Evolutionary conservation across 352 stramenopile species (phyloP).

Genomic region (Phytopythium delawarense): DNA sequence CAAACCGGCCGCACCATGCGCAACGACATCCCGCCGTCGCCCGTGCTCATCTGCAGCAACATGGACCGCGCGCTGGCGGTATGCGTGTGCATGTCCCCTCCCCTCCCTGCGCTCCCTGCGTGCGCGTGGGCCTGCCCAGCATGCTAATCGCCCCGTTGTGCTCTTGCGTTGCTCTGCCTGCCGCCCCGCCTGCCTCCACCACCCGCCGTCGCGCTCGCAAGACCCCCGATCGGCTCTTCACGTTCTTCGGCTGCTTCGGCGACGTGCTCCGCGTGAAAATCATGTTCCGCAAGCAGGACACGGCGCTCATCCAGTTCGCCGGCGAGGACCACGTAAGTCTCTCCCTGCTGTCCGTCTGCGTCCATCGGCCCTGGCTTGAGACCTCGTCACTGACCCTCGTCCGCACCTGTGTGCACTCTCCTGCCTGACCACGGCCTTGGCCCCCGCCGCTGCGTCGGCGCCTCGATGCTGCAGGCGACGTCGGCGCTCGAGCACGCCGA

Average conservation of each 20-base stretch:
- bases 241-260: conserved; percentile 81
- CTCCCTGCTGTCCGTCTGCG: not conserved
- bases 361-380: too few species aligned
- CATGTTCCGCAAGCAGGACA: conserved; percentile 86
- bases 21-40: conserved; percentile 49
- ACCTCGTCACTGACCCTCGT: not conserved
- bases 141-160: not conserved
- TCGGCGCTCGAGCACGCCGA: conserved; percentile 77
- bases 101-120: not conserved
- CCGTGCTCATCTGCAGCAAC: conserved; percentile 81
- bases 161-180: not conserved
- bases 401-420: not conserved
- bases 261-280: conserved; percentile 83
- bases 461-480: conserved; percentile 32
- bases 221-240: conserved; percentile 66
- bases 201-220: conserved; percentile 8
- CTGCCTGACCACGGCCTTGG: not conserved
- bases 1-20: conserved; percentile 48
- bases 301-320: conserved; percentile 74
- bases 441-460: not conserved
- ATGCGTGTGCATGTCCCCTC: conserved; percentile 3
- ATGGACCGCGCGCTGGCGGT: conserved; percentile 67
- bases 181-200: not conserved
- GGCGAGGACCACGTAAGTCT: conserved; percentile 66
- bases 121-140: not conserved